phyloP scores from a whole-genome alignment of 2,329 filamentous ascomycete genomes.

The Fonsecaea monophora region DNA sequence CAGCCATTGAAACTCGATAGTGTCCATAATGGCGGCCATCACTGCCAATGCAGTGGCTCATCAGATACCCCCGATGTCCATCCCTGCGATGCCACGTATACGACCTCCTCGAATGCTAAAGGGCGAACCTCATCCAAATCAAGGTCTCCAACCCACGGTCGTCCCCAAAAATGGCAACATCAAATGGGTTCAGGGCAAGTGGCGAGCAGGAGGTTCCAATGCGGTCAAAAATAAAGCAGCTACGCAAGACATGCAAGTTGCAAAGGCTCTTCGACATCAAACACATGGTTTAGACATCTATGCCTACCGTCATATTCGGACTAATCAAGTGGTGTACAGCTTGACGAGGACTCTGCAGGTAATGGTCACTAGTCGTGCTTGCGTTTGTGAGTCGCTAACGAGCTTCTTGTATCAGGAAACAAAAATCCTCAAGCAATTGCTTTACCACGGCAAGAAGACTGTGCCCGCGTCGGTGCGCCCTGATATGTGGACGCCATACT shows the following conservation, averaged over 20 bases:
- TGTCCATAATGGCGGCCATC: conserved; percentile 34
- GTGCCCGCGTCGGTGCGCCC: conserved; percentile 64
- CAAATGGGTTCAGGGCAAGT: conserved; percentile 51
- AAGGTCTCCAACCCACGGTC: conserved; percentile 31
- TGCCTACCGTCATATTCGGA: conserved; percentile 66
- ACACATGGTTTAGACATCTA: conserved; percentile 66
- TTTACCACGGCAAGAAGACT: conserved; percentile 70
- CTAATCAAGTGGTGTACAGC: conserved; percentile 70
- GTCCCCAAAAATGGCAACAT: conserved; percentile 19
- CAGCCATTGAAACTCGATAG: not conserved
- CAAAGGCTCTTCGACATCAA: conserved; percentile 55
- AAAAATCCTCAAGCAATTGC: conserved; percentile 62
- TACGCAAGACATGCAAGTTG: conserved; percentile 50
- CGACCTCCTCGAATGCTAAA: conserved; percentile 39
- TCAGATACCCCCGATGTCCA: conserved; percentile 33
- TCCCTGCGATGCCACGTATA: conserved; percentile 39
- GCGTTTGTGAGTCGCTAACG: conserved; percentile 10
- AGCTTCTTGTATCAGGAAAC: conserved; percentile 51
- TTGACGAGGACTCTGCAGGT: conserved; percentile 64
- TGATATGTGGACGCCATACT: conserved; percentile 69
- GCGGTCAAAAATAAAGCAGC: conserved; percentile 50
- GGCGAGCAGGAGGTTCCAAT: conserved; percentile 49
- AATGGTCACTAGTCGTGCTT: conserved; percentile 24
- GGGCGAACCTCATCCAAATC: conserved; percentile 37
- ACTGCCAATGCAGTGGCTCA: conserved; percentile 35